Evolutionary conservation across 352 stramenopile genomes (phyloP), one percentile per base, ranked within the genome.

Genomic region (Globisporangium sylvaticum): DNA sequence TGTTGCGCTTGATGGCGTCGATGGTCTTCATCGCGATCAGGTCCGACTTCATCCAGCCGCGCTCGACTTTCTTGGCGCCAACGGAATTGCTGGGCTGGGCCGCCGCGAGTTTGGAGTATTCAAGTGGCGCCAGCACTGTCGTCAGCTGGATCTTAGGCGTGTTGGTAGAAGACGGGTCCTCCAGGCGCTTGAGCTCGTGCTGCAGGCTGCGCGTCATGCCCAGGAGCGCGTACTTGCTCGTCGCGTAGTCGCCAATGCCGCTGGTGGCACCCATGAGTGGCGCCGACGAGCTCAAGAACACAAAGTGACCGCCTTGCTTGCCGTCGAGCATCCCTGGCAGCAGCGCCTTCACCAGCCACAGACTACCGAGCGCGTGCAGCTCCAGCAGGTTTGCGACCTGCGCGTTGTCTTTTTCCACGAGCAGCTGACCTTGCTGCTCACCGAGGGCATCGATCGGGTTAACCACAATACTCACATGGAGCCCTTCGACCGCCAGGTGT

Each of bases 271-370:
- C 60, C 50, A 67, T 55, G n/a, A 68, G 25, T 15, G 60, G 63
- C 10, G 44, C 32, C 1, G 60, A 64, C 27, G 66, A 71, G 61
- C 66, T 71, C 39, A 71, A 8, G 25, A 71, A 68, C 39, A 68
- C 60, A 58, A 71, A 71, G 20, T 68, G 66, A 1, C 66, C 66
- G 15, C 61, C 66, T 24, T 52, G 27, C 25, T 68, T 63, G 25
- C 18, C 18, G 10, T 68, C 60, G 6, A 71, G 24, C 27, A 71
- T 63, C 0, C 9, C 7, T 14, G 66, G 66, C 22, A 71, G 53
- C 42, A 67, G 29, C 18, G 60, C 48, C 24, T 67, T 67, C n/a
- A 67, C 46, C 52, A 71, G 53, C 66, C 66, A 68, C 20, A 71
- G 10, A 22, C 60, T 68, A 18, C 50, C 58, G 12, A 71, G 61